Percentiles rank a stretch among this genome's conserved stretches.
Conservation (phyloP, 768 basidiomycete genomes). For the Flagelloscypha sp. region DNA sequence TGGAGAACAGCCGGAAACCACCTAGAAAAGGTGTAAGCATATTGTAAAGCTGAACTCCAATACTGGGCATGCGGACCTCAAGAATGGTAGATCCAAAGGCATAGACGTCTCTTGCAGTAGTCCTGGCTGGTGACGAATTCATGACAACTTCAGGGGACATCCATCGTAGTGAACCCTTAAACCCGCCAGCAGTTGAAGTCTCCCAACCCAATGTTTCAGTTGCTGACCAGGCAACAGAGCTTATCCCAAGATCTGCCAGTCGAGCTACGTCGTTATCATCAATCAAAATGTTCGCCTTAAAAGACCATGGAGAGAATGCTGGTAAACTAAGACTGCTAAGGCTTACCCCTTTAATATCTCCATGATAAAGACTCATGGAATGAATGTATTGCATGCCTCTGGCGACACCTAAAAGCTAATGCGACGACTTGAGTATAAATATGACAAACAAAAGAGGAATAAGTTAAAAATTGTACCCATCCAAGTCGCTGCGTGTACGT, state of each 20-base stretch:
- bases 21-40: too few species aligned
- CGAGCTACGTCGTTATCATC: too few species aligned
- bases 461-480: too few species aligned
- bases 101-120: constrained; percentile 12
- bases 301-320: not conserved
- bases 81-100: constrained; percentile 11
- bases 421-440: not conserved
- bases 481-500: too few species aligned
- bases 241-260: too few species aligned
- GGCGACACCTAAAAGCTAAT: constrained; percentile 12
- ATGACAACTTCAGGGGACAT: constrained; percentile 13
- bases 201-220: constrained; percentile 6
- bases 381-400: constrained; percentile 14
- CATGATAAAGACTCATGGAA: constrained; percentile 10
- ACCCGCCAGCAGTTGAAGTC: constrained; percentile 10
- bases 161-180: constrained; percentile 10
- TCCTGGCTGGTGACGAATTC: too few species aligned
- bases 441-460: too few species aligned
- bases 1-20: too few species aligned
- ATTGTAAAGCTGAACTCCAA: too few species aligned
- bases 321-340: too few species aligned
- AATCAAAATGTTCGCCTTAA: too few species aligned
- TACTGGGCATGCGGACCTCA: constrained; percentile 9
- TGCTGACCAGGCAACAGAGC: too few species aligned
- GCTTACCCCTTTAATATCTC: constrained; percentile 15